Base-by-base conservation (phyloP, 176 grass and related monocot species). In the Ensete glaucum region DNA sequence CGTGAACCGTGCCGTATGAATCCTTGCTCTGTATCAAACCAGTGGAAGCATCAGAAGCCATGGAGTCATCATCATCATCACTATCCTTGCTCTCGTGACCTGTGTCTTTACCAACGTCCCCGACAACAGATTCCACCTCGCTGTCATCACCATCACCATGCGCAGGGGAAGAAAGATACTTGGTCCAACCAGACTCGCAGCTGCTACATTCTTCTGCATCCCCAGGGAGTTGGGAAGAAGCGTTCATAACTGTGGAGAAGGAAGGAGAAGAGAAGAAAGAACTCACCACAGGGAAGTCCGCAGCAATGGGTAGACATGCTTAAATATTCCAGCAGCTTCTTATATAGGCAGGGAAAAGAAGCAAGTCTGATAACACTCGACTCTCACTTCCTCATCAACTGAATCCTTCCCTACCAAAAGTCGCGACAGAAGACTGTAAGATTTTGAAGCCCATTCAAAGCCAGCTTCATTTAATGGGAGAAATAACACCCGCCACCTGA, bases 141-240 rank as follows among this genome's bases (percentile, higher is more conserved):
- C 17, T 26, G n/a, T 43, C 55, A 3, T 48, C 73, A 48, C 19
- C 24, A 59, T 20, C 20, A 8, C 34, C 72, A 9, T 48, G 70
- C 9, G 53, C 16, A 19, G 53, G 53, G 54, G 73, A 75, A 58
- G 26, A 56, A 20, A 75, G 55, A n/a, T 75, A 75, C 73, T 48
- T 75, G 13, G 73, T 75, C 73, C 73, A 75, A 6, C 73, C 54
- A 19, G 73, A 75, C 13, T 75, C 73, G 4, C 73, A 11, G 54
- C 73, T 59, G 24, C 73, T 75, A 19, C 26, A 60, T 58, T 43
- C 73, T 53, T 75, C 73, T 13, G 26, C 73, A 75, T 75, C 73
- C 48, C 55, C 73, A 49, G 54, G 34, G 22, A 29, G 11, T 2
- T 75, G 73, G 15, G 73, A 43, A 48, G 23, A 43, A 48, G 23